Conservation (phyloP, 371 early-diverging fungal species). For the Fennellomyces sp. region DNA sequence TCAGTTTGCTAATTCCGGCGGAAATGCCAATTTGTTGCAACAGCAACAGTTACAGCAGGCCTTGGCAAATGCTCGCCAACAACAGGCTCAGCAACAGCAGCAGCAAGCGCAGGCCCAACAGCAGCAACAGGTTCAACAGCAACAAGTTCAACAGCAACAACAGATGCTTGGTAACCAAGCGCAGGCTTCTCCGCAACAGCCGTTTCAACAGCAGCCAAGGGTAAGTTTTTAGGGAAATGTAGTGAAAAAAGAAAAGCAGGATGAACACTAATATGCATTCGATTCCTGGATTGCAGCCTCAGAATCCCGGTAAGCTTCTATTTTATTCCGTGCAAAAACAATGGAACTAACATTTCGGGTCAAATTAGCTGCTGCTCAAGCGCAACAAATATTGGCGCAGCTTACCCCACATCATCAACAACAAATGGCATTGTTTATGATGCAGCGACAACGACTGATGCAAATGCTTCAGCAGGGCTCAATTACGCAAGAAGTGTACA, state of each 20-base stretch:
- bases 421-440: slow-evolving; percentile 33
- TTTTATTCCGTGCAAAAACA: too few species aligned
- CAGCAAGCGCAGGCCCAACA: slow-evolving; percentile 4
- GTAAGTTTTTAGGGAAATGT: slow-evolving; percentile 5
- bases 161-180: slow-evolving; percentile 9
- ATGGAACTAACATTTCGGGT: too few species aligned
- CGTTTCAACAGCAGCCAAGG: slow-evolving; percentile 23
- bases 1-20: slow-evolving; percentile 27
- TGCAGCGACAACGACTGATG: slow-evolving; percentile 44
- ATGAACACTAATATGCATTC: background rate
- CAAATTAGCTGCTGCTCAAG: too few species aligned
- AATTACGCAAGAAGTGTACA: slow-evolving; percentile 32
- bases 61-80: slow-evolving; percentile 9
- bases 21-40: slow-evolving; percentile 14
- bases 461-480: slow-evolving; percentile 19
- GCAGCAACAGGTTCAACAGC: background rate
- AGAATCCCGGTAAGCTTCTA: too few species aligned
- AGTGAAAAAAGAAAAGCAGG: background rate
- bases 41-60: slow-evolving; percentile 23
- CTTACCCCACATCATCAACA: slow-evolving; percentile 46
- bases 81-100: slow-evolving; percentile 15
- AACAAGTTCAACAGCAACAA: slow-evolving; percentile 11
- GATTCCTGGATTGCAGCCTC: too few species aligned
- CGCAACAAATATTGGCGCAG: slow-evolving; percentile 32
- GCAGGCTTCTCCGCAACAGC: slow-evolving; percentile 11